Evolutionary conservation across 768 basidiomycete species (phyloP), one percentile per base, ranked within the genome.

Genomic region (Galerina sulciceps): DNA sequence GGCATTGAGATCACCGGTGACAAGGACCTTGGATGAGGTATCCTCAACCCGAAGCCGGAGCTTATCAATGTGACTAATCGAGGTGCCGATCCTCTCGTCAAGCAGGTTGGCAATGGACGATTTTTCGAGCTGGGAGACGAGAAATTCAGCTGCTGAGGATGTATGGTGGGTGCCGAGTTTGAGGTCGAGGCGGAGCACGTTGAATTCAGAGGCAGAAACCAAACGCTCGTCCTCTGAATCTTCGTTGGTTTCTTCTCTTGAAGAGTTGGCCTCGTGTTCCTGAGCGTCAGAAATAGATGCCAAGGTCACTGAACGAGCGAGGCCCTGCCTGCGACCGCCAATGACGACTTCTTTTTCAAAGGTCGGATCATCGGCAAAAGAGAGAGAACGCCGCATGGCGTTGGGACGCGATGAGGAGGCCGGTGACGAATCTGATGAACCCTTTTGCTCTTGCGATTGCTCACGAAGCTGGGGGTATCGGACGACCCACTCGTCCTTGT

Each of bases 1-100:
- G 36, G 97, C 91, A 72, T 99, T 99, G 58, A 99, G 82, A 71
- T 99, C 97, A 59, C 97, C 97, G 20, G 97, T 99, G 58, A 99
- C 94, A 62, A 99, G 87, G 49, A 99, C 94, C 72, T 97, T 94
- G 67, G 94, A 96, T 1, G 93, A 91, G 6, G 88, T 94, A 72
- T 98, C 96, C 71, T 91, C 81, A 13, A 99, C 88, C 40, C 97
- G 93, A 49, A 85, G 81, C 35, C 89, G 89, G 61, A 99, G 88
- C 65, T 90, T 90, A 59, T 90, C 84, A 59, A 99, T 85, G 70
- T 98, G 95, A 20, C 81, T 80, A 55, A 92, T 73, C 18, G 94
- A 85, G 20, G 86, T 74, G 14, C 78, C 77, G 66, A 99, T 86
- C 38, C 94, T 88, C 58, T 93, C 93, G 70, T 94, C 93, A 42